Conservation (phyloP, 495 filamentous ascomycete species). For the Pyrenula aspistea region DNA sequence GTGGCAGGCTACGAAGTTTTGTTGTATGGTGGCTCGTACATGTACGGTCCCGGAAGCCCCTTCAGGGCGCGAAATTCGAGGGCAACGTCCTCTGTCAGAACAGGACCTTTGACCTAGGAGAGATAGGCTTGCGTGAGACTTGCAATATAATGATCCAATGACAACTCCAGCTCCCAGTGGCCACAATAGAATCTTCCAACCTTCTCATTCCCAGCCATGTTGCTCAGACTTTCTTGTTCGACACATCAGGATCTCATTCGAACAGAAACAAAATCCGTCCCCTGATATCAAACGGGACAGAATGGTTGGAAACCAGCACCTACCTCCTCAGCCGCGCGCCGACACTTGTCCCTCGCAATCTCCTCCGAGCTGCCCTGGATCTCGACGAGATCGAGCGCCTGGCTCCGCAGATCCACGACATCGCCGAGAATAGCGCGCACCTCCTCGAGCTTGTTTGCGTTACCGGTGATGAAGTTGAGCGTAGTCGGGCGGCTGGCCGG, state of each 20-base stretch:
- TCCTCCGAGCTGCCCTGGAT: constrained; percentile 75
- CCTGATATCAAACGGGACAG: no score
- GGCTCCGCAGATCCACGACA: constrained; percentile 47
- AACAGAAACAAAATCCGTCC: no score
- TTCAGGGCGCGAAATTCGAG: constrained; percentile 83
- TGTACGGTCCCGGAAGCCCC: constrained; percentile 91
- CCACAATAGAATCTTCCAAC: no score
- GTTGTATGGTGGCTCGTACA: constrained; percentile 41
- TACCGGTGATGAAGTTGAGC: constrained; percentile 64
- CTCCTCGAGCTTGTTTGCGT: constrained; percentile 69
- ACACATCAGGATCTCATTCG: no score
- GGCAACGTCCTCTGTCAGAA: constrained; percentile 91
- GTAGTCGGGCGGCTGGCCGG: no score
- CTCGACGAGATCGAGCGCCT: constrained; percentile 59
- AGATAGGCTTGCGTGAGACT: no score
- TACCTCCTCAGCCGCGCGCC: constrained; percentile 55
- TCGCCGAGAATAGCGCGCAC: constrained; percentile 62
- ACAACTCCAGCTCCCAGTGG: no score
- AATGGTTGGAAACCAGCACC: constrained; percentile 6
- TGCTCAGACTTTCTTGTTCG: no score
- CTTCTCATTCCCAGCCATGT: no score
- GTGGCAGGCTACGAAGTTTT: background rate
- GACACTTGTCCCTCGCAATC: constrained; percentile 65
- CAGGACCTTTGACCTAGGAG: constrained; percentile 69
- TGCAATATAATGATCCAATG: no score